Conservation (phyloP, 148 eudicot species). For the Diospyros kaki region DNA sequence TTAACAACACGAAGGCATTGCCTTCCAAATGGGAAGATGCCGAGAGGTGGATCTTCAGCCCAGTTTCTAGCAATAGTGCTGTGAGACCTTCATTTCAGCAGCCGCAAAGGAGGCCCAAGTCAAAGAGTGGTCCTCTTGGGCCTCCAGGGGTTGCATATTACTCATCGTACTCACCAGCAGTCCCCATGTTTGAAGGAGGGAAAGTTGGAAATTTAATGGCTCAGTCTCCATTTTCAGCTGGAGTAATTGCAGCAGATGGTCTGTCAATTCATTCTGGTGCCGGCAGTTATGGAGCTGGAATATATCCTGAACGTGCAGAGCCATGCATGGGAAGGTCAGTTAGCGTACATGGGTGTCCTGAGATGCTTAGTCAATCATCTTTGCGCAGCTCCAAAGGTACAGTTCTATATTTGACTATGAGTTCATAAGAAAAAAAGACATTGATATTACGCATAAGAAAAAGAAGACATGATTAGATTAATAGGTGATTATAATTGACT, state of each 20-base stretch:
- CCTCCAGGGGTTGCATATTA: constrained; percentile 66
- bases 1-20: constrained; percentile 58
- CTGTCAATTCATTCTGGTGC: constrained; percentile 34
- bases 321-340: constrained; percentile 79
- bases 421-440: too few relatives aligned
- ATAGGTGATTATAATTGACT: too few relatives aligned
- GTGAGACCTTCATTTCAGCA: constrained; percentile 52
- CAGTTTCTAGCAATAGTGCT: constrained; percentile 54
- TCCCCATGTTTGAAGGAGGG: constrained; percentile 52
- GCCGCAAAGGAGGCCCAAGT: constrained; percentile 57
- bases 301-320: constrained; percentile 30
- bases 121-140: constrained; percentile 97
- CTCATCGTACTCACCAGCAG: constrained; percentile 61
- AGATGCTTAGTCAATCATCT: constrained; percentile 48
- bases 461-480: too few relatives aligned
- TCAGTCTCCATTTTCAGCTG: constrained; percentile 64
- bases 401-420: constrained; percentile 2
- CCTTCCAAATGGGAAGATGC: constrained; percentile 99
- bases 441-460: too few relatives aligned
- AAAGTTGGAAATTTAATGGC: constrained; percentile 35
- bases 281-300: constrained; percentile 24
- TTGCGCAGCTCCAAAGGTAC: constrained; percentile 49
- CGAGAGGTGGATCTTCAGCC: constrained; percentile 96
- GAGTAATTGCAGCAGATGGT: constrained; percentile 48
- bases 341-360: constrained; percentile 86